Base-by-base conservation (phyloP, 2,329 filamentous ascomycete species). In the Hypocreales sp. region DNA sequence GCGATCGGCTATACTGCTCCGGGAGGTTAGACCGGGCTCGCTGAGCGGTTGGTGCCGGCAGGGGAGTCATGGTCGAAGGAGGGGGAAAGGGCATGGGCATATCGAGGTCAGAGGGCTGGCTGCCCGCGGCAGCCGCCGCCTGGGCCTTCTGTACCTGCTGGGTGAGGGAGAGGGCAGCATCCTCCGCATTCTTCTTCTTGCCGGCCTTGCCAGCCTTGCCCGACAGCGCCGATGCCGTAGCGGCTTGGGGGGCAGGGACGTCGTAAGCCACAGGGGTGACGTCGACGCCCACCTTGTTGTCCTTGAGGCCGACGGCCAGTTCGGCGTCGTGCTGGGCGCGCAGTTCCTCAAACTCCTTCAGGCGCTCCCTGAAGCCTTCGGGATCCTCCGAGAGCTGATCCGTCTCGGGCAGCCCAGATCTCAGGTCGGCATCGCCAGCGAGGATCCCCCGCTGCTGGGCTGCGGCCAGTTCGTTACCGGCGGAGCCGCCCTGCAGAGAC, bases 31-130 rank as follows among this genome's bases (percentile, higher is more conserved):
- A 83, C 33, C 76, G 67, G 38, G 76, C 79, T 26, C 86, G 74
- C 55, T 93, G 84, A 8, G 86, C 84, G 23, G 81, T 83, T 9
- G 86, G 87, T 1, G 87, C 86, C 4, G 86, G 83, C 20, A 94
- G 64, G 22, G 84, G 83, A 3, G 83, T 92, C 14, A 71, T 70
- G 3, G 80, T 82, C 8, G 79, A 75, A 24, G 79, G 79, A 3
- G 67, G 69, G 13, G 70, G 70, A 46, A 77, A 77, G 5, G 79
- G 77, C 63, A 80, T 74, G n/a, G 84, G 80, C 44, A 92, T 65
- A 16, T 72, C 77, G 15, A 35, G 60, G 29, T 49, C 58, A 7
- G 62, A 59, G 10, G 67, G 67, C 28, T 73, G 62, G 15, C 40
- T 41, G 8, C 42, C 45, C 5, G 51, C 51, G 6, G 53, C 57